These are phyloP conservation scores for Vachellia collinsii DNA, from an alignment of 306 rosid genomes.

Conservation along the genomic window DNA sequence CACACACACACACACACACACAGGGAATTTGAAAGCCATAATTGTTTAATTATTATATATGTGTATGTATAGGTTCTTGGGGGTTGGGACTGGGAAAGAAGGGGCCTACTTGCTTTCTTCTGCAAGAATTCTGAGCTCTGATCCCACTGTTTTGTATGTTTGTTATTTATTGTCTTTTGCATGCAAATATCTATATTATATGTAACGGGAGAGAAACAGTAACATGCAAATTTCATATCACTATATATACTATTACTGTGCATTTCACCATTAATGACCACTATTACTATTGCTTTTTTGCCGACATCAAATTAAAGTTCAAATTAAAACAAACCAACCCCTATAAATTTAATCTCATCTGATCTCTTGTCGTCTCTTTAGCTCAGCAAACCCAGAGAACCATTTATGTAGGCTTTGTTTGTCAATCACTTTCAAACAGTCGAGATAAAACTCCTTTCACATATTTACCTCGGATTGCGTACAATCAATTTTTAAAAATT, in stretches of 20 bases:
- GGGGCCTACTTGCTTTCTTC: constrained; percentile 24
- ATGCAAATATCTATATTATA: not conserved
- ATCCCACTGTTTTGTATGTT: constrained; percentile 21
- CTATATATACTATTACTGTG: constrained; percentile 18
- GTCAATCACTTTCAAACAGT: no score
- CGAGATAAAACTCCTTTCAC: no score
- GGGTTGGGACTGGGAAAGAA: no score
- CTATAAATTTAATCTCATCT: not conserved
- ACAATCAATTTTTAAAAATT: no score
- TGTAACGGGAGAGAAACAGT: constrained; percentile 7
- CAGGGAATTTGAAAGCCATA: constrained; percentile 39
- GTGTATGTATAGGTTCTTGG: not conserved
- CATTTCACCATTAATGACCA: not conserved
- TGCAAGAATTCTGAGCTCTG: constrained; percentile 23
- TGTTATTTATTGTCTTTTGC: not conserved
- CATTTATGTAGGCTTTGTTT: not conserved
- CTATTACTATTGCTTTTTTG: constrained; percentile 18
- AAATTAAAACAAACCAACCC: no score
- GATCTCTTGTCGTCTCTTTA: constrained; percentile 32
- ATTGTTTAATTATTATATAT: constrained; percentile 51
- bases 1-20: no score
- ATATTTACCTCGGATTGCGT: no score
- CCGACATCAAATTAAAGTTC: constrained; percentile 1
- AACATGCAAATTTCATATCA: constrained; percentile 44
- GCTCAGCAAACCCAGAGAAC: not conserved